These are phyloP conservation scores for Schizosaccharomyces octosporus DNA, from an alignment of 805 yeast species.

Conservation along the genomic window DNA sequence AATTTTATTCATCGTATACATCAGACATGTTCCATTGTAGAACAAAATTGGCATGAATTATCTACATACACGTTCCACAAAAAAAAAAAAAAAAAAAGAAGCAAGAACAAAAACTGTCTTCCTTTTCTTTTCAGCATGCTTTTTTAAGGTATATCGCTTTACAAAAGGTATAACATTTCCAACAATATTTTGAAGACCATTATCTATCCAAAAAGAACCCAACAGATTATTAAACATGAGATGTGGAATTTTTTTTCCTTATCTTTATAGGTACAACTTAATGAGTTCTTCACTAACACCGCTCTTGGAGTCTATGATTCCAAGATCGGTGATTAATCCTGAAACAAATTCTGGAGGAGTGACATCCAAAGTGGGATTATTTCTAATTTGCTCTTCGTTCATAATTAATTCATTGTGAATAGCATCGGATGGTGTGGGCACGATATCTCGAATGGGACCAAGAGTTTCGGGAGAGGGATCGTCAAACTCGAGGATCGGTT, in stretches of 20 bases:
- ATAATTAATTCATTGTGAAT: constrained; percentile 1
- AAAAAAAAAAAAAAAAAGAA: too few relatives aligned
- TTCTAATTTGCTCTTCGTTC: constrained; percentile 1
- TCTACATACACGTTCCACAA: too few relatives aligned
- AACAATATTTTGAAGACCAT: too few relatives aligned
- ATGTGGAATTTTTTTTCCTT: constrained; percentile 20
- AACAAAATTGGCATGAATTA: too few relatives aligned
- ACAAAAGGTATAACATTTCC: too few relatives aligned
- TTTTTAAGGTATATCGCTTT: too few relatives aligned
- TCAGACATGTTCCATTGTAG: too few relatives aligned
- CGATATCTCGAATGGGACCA: background rate
- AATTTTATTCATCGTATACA: too few relatives aligned
- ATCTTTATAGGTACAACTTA: constrained; percentile 33
- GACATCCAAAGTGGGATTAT: constrained; percentile 52
- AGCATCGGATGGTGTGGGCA: background rate
- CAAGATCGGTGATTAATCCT: constrained; percentile 84
- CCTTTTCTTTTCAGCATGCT: too few relatives aligned
- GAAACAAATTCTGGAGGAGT: constrained; percentile 91
- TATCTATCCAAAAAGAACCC: too few relatives aligned
- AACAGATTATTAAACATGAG: background rate
- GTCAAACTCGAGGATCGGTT: constrained; percentile 11
- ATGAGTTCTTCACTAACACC: constrained; percentile 96
- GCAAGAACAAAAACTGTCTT: too few relatives aligned
- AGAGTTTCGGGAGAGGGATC: background rate
- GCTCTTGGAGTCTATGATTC: constrained; percentile 73